These are phyloP conservation scores for Solanum microdontum DNA, from an alignment of 257 asterid genomes.

Conservation along the genomic window DNA sequence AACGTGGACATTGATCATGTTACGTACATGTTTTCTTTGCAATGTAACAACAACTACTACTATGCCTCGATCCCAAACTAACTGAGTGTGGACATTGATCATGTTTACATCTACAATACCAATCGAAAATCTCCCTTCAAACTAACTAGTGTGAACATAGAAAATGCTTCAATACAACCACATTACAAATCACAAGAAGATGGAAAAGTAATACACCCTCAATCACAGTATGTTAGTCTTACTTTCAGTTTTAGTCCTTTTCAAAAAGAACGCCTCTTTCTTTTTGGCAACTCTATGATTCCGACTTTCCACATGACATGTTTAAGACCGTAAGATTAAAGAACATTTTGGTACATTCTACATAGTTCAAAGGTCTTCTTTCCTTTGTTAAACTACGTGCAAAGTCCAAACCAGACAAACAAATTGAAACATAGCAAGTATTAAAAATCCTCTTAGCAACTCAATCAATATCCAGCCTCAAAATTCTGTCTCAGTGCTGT, in stretches of 20 bases:
- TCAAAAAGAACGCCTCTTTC: background rate
- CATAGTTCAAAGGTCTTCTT: background rate
- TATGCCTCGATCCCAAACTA: too few relatives aligned
- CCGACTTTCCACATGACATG: background rate
- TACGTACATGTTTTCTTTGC: background rate
- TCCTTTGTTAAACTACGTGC: background rate
- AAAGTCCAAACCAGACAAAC: background rate
- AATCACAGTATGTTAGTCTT: too few relatives aligned
- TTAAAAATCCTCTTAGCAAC: background rate
- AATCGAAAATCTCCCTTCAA: background rate
- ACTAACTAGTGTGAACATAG: background rate
- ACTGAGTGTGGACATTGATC: background rate
- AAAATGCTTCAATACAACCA: background rate
- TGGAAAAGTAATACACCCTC: background rate
- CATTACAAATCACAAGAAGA: background rate
- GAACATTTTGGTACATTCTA: background rate
- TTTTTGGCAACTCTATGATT: background rate
- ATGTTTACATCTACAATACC: background rate
- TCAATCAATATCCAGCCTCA: background rate
- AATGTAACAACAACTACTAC: too few relatives aligned
- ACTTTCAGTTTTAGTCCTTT: background rate
- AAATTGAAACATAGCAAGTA: background rate
- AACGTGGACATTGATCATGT: too few relatives aligned
- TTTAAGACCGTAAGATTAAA: too few relatives aligned
- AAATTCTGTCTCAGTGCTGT: background rate